Conservation (phyloP, 306 rosid genomes). For the Sechiopsis laciniata region DNA sequence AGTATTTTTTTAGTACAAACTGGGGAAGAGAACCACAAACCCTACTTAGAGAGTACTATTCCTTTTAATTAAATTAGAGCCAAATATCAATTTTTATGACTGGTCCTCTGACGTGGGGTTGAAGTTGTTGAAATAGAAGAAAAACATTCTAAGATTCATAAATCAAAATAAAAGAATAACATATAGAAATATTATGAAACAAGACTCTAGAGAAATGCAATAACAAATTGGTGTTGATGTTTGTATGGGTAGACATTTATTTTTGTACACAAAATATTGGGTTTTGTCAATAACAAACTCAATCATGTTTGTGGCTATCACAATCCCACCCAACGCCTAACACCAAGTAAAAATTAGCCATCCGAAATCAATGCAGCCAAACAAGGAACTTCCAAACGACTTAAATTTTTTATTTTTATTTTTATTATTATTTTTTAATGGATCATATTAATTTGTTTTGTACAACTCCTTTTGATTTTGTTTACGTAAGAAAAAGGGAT, state of each 20-base stretch:
- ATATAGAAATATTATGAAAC: no score
- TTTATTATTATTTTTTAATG: no score
- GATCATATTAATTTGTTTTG: background rate
- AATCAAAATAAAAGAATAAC: no score
- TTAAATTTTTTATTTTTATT: background rate
- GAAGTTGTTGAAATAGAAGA: no score
- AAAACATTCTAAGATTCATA: no score
- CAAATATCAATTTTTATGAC: no score
- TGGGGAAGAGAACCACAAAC: no score
- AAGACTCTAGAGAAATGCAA: background rate
- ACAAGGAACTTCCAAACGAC: conserved; percentile 17
- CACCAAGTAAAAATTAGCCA: conserved; percentile 7
- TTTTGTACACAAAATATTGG: background rate
- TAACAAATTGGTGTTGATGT: background rate
- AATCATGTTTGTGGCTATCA: conserved; percentile 8
- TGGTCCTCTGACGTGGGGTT: no score
- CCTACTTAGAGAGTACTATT: no score
- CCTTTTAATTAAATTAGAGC: no score
- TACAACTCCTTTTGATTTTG: background rate
- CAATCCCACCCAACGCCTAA: conserved; percentile 18
- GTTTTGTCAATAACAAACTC: conserved; percentile 6
- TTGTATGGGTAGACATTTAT: background rate
- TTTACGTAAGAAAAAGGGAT: conserved; percentile 11
- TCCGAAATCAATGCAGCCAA: conserved; percentile 23
- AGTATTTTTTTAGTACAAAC: no score